Conservation (phyloP, 148 eudicot species). For the Camellia japonica region DNA sequence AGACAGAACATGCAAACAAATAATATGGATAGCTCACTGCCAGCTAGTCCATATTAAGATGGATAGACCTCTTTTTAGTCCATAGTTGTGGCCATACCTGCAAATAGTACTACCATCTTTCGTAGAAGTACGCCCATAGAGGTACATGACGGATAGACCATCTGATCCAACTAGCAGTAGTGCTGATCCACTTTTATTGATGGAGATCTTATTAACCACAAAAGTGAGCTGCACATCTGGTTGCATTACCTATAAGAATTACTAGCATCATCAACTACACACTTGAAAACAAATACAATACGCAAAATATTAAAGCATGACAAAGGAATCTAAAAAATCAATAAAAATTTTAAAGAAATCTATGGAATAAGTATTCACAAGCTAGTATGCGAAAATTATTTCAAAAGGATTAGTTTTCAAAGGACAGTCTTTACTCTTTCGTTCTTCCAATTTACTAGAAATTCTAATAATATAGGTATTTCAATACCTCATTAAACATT, state of each 20-base stretch:
- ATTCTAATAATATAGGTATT: neutral
- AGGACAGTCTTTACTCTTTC: neutral
- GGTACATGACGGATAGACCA: constrained; percentile 68
- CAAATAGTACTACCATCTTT: constrained; percentile 61
- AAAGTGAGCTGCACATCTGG: constrained; percentile 55
- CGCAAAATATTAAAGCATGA: neutral
- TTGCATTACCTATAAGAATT: constrained; percentile 58
- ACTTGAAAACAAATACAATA: neutral
- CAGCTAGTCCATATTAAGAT: neutral
- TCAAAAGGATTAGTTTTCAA: neutral
- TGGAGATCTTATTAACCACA: constrained; percentile 58
- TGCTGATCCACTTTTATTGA: constrained; percentile 84
- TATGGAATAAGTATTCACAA: neutral
- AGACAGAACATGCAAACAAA: too few species aligned
- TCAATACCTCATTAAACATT: neutral
- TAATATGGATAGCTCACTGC: too few species aligned
- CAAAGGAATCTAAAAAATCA: neutral
- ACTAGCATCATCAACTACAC: constrained; percentile 17
- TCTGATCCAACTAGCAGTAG: constrained; percentile 64
- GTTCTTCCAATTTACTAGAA: neutral
- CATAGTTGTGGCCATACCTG: constrained; percentile 47
- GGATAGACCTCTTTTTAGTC: neutral
- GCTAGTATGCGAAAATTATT: neutral
- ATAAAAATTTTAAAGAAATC: neutral
- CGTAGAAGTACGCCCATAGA: constrained; percentile 55